phyloP scores from a whole-genome alignment of 352 stramenopile genomes.

The Globisporangium takayamanum region DNA sequence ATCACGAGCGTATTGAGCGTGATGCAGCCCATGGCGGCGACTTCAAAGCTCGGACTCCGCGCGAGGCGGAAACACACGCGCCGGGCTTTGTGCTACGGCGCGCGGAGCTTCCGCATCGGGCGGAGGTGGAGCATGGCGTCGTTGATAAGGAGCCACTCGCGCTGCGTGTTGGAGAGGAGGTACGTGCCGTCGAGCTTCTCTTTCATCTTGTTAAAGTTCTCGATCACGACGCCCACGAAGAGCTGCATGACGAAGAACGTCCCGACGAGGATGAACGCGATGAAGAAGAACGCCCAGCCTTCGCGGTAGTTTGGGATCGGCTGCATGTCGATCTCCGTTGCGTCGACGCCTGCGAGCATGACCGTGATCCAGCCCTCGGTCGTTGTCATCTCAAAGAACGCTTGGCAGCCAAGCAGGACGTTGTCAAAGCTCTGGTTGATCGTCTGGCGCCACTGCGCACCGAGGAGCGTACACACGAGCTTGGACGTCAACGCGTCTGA shows the following conservation, averaged over 20 bases:
- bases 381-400: conserved; percentile 90
- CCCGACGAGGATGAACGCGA: conserved; percentile 87
- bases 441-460: conserved; percentile 30
- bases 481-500: conserved; percentile 29
- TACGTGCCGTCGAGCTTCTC: conserved; percentile 52
- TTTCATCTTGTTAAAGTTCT: conserved; percentile 88
- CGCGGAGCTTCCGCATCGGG: conserved; percentile 31
- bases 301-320: conserved; percentile 72
- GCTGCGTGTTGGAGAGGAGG: conserved; percentile 66
- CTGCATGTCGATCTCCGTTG: conserved; percentile 88
- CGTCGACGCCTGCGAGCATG: conserved; percentile 85
- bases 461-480: conserved; percentile 34
- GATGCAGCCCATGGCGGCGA: conserved; percentile 77
- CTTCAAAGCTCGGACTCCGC: conserved; percentile 57
- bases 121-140: conserved; percentile 46
- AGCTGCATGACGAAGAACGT: conserved; percentile 91
- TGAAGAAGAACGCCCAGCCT: conserved; percentile 80
- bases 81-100: conserved; percentile 32
- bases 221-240: conserved; percentile 92
- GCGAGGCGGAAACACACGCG: conserved; percentile 35
- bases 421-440: conserved; percentile 82
- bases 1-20: conserved; percentile 85
- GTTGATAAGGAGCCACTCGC: conserved; percentile 67
- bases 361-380: conserved; percentile 88
- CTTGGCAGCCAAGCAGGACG: conserved; percentile 50